Evolutionary conservation across 2,329 filamentous ascomycete species (phyloP).

Genomic region (Capronia epimyces): DNA sequence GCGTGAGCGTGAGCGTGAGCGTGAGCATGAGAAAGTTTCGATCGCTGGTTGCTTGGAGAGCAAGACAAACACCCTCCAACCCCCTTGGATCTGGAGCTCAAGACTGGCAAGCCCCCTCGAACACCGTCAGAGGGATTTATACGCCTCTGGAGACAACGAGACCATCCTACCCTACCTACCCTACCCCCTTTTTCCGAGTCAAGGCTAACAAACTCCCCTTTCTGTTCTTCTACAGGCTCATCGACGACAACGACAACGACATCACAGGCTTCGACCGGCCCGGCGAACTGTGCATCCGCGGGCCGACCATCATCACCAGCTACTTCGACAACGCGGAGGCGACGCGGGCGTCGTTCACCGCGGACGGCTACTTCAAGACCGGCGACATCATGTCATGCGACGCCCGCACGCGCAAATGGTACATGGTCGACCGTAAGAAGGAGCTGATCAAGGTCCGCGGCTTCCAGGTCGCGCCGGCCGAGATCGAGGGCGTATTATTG

Average conservation of each 20-base stretch:
- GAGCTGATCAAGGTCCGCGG: conserved; percentile 29
- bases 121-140: no score
- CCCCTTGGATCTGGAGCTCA: no score
- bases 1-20: no score
- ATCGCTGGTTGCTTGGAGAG: no score
- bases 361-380: conserved; percentile 52
- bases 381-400: conserved; percentile 58
- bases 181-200: no score
- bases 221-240: conserved; percentile 34
- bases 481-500: conserved; percentile 44
- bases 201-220: no score
- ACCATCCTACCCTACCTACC: not conserved
- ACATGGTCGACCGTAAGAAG: conserved; percentile 56
- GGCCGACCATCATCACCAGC: conserved; percentile 34
- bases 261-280: conserved; percentile 48
- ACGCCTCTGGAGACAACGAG: not conserved
- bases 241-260: conserved; percentile 54
- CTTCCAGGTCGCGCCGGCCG: conserved; percentile 46
- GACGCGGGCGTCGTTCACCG: conserved; percentile 34
- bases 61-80: no score
- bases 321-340: conserved; percentile 38
- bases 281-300: conserved; percentile 46
- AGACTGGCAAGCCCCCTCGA: no score
- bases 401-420: conserved; percentile 55
- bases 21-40: no score